Evolutionary conservation across 1,284 basidiomycete genomes (phyloP).

Genomic region (Marasmius oreades): DNA sequence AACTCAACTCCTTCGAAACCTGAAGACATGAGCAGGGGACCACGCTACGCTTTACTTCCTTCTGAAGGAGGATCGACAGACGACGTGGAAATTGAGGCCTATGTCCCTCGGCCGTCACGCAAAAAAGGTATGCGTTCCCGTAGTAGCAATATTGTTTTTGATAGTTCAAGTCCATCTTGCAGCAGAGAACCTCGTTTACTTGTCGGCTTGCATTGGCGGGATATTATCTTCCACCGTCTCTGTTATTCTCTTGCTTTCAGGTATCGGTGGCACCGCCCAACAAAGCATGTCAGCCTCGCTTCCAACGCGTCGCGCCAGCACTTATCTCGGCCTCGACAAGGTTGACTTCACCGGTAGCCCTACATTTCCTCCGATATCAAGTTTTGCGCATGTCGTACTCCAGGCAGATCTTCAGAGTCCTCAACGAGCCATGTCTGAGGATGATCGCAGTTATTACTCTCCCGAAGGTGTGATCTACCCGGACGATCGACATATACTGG

Average conservation of each 20-base stretch:
- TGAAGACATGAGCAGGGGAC: neutral
- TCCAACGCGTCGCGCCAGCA: neutral
- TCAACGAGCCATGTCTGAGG: neutral
- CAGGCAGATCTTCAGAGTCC: neutral
- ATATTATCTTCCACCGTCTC: neutral
- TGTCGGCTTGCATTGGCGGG: neutral
- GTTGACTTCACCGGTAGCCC: neutral
- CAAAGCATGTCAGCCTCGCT: neutral
- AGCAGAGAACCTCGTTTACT: neutral
- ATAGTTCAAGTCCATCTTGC: neutral
- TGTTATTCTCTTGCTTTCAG: neutral
- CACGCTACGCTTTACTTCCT: neutral
- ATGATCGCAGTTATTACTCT: neutral
- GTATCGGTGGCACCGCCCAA: neutral
- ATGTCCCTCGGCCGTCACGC: neutral
- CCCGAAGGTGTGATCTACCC: neutral
- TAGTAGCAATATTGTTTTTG: neutral
- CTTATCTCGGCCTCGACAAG: neutral
- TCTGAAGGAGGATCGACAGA: neutral
- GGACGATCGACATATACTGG: neutral
- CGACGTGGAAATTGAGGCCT: neutral
- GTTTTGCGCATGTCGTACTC: neutral
- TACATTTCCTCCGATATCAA: neutral
- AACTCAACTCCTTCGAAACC: neutral
- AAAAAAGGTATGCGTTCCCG: neutral